phyloP scores from a whole-genome alignment of 1,139 yeast genomes.

The Geotrichum australiense region DNA sequence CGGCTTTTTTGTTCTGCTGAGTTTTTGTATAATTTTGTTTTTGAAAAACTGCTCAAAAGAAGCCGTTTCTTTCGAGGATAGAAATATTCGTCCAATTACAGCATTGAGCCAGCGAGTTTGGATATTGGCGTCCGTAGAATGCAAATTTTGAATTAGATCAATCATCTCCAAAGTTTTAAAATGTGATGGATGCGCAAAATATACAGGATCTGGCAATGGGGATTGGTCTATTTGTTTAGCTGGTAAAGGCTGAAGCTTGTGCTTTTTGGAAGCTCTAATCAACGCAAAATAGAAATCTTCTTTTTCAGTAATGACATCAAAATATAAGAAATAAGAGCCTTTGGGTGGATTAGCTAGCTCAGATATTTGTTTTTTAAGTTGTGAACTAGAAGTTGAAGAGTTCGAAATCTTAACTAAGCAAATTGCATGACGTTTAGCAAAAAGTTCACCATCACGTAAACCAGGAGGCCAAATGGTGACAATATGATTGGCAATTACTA shows the following conservation, averaged over 20 bases:
- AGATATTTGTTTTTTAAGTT: conserved; percentile 19
- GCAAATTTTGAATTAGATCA: conserved; percentile 64
- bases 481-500: conserved; percentile 63
- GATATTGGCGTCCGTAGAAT: conserved; percentile 75
- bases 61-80: conserved; percentile 67
- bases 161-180: conserved; percentile 66
- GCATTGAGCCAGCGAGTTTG: conserved; percentile 91
- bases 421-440: conserved; percentile 72
- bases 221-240: conserved; percentile 4
- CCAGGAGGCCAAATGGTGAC: conserved; percentile 84
- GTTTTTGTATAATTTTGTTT: conserved; percentile 57
- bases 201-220: conserved; percentile 35
- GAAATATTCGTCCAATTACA: conserved; percentile 68
- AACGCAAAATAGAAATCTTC: conserved; percentile 91
- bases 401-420: conserved; percentile 40
- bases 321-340: conserved; percentile 62
- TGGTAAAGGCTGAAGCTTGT: conserved; percentile 14
- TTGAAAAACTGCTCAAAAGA: conserved; percentile 52
- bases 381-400: conserved; percentile 15
- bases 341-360: conserved; percentile 39
- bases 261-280: conserved; percentile 59
- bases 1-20: conserved; percentile 75
- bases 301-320: conserved; percentile 70
- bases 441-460: conserved; percentile 64
- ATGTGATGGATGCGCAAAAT: conserved; percentile 67